Base-by-base conservation (phyloP, 495 filamentous ascomycete genomes). In the Aspergillus panamensis region DNA sequence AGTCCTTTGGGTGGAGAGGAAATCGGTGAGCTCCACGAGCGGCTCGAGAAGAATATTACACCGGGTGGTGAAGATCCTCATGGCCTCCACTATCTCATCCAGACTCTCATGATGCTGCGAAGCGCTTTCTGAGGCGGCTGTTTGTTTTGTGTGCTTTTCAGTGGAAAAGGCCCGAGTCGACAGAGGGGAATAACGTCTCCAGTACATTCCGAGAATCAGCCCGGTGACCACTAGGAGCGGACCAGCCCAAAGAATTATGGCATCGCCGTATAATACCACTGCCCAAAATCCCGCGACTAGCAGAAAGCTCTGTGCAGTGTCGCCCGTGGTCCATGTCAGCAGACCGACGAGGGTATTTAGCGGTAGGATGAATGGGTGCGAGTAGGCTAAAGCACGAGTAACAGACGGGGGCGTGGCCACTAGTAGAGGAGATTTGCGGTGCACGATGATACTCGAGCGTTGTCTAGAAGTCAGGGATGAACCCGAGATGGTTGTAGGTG, bases 291-390 rank as follows among this genome's bases (percentile, higher is more conserved):
- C 77, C 2, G 85, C 83, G 12, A 99, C 78, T 30, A 97, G 68
- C 48, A 99, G 76, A 72, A 99, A 99, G 77, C 91, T 95, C 75
- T 97, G 91, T 92, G 92, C 97, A 2, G 92, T 86, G 63, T 99
- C 94, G 30, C 82, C 87, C 9, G 87, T 92, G 16, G 90, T 94
- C 94, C 94, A 99, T 73, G 89, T 95, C 40, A 97, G 62, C 49
- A 99, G 76, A 0, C 92, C 93, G 14, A 82, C 85, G 10, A 94
- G 62, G 61, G 85, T 88, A 64, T 96, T 97, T 40, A 96, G 77
- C 17, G 91, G 90, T 30, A 93, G 74, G 14, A 99, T 76, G 67
- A 96, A 97, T 1, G 93, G 91, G 71, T 97, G 91, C 20, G 91
- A 95, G 67, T 97, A 96, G 56, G 91, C 92, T 51, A 99, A 80